Conservation (phyloP, 2,329 filamentous ascomycete species). For the Atkinsonella texensis region DNA sequence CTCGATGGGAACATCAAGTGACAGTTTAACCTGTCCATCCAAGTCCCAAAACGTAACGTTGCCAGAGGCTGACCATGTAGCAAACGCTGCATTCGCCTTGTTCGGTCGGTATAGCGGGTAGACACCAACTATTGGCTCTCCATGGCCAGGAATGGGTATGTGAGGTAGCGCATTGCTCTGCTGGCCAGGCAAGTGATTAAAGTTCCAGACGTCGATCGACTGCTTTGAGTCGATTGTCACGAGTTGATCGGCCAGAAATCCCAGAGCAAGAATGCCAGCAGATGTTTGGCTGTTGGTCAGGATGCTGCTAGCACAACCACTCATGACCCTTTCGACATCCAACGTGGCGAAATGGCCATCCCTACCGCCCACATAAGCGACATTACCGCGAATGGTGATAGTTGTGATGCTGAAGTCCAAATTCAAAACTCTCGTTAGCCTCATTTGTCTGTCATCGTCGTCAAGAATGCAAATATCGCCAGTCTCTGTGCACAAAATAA, state of each 20-base stretch:
- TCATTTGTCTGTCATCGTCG: slow-evolving; percentile 60
- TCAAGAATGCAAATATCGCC: slow-evolving; percentile 86
- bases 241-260: slow-evolving; percentile 52
- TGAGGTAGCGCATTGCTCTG: slow-evolving; percentile 26
- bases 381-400: slow-evolving; percentile 46
- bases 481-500: slow-evolving; percentile 74
- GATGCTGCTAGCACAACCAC: slow-evolving; percentile 27
- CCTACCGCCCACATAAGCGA: slow-evolving; percentile 57
- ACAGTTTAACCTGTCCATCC: slow-evolving; percentile 55
- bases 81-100: slow-evolving; percentile 56
- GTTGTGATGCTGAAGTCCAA: slow-evolving; percentile 58
- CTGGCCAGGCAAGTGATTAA: slow-evolving; percentile 30
- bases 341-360: slow-evolving; percentile 46
- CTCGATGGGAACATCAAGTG: slow-evolving; percentile 58
- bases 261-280: slow-evolving; percentile 51
- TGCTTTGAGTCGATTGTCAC: slow-evolving; percentile 66
- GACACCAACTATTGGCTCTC: slow-evolving; percentile 61
- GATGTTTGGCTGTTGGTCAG: slow-evolving; percentile 25
- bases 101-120: slow-evolving; percentile 50
- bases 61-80: slow-evolving; percentile 80
- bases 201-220: slow-evolving; percentile 57
- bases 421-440: slow-evolving; percentile 52
- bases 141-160: slow-evolving; percentile 49
- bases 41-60: slow-evolving; percentile 72
- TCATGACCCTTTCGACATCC: slow-evolving; percentile 36